These are phyloP conservation scores for Phellopilus nigrolimitatus DNA, from an alignment of 1,284 basidiomycete genomes.

Conservation along the genomic window DNA sequence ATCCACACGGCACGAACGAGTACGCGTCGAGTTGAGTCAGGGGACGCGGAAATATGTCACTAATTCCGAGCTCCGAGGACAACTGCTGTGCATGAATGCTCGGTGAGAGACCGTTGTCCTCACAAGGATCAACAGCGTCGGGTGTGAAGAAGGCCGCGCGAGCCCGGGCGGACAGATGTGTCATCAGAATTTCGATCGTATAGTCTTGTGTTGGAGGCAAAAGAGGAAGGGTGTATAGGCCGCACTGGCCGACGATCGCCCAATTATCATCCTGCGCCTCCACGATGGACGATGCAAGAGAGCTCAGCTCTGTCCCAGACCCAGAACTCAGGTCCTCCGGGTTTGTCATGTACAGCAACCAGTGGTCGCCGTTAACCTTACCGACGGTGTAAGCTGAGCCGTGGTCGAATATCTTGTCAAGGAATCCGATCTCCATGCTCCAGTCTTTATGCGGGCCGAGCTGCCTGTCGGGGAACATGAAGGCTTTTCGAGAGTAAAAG, in stretches of 20 bases:
- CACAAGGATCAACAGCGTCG: slow-evolving; percentile 30
- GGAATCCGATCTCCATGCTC: slow-evolving; percentile 88
- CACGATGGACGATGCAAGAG: slow-evolving; percentile 19
- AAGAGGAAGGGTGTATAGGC: slow-evolving; percentile 22
- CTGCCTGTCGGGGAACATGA: slow-evolving; percentile 99
- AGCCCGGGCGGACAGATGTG: slow-evolving; percentile 75
- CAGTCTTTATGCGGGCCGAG: slow-evolving; percentile 92
- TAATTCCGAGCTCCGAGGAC: slow-evolving; percentile 77
- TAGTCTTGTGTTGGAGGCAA: slow-evolving; percentile 57
- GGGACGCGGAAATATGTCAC: slow-evolving; percentile 73
- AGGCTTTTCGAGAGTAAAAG: slow-evolving; percentile 98
- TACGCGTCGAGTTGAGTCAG: slow-evolving; percentile 89
- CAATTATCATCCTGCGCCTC: slow-evolving; percentile 19
- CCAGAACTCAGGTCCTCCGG: slow-evolving; percentile 41
- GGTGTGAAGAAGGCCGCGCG: slow-evolving; percentile 77
- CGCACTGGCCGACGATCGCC: slow-evolving; percentile 20
- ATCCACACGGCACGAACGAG: slow-evolving; percentile 94
- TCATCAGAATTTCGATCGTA: slow-evolving; percentile 99
- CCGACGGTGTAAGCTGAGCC: slow-evolving; percentile 97
- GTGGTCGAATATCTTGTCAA: slow-evolving; percentile 84
- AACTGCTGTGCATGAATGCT: slow-evolving; percentile 66
- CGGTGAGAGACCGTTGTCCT: slow-evolving; percentile 35
- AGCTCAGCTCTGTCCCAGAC: slow-evolving; percentile 23
- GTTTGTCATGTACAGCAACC: slow-evolving; percentile 90
- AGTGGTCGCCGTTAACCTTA: slow-evolving; percentile 98